These are phyloP conservation scores for Dothidotthia symphoricarpi DNA, from an alignment of 2,329 filamentous ascomycete genomes.

Conservation along the genomic window DNA sequence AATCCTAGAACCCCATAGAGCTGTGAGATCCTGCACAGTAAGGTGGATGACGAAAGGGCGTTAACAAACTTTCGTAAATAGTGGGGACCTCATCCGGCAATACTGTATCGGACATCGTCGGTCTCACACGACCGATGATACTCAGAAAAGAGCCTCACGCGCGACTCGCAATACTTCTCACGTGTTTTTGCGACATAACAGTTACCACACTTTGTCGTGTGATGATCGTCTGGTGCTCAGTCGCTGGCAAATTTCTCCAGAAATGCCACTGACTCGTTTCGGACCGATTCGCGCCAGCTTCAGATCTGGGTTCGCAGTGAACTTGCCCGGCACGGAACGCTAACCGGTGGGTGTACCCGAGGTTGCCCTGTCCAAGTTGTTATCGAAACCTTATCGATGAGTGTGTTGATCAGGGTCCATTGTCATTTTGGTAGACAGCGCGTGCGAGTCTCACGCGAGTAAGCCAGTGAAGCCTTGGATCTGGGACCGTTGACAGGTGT, in stretches of 20 bases:
- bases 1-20: too few relatives aligned
- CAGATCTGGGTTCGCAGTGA: slow-evolving; percentile 21
- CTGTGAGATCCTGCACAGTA: too few relatives aligned
- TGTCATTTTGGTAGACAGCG: not conserved
- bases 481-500: slow-evolving; percentile 4
- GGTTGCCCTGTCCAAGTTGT: slow-evolving; percentile 9
- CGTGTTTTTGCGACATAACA: too few relatives aligned
- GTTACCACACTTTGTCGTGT: too few relatives aligned
- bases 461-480: not conserved
- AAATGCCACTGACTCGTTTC: slow-evolving; percentile 13
- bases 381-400: slow-evolving; percentile 5
- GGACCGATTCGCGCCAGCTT: slow-evolving; percentile 13
- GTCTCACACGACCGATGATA: too few relatives aligned
- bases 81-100: too few relatives aligned
- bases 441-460: not conserved
- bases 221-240: too few relatives aligned
- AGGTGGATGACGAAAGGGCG: too few relatives aligned
- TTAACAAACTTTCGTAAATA: too few relatives aligned
- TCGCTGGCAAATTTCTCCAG: not conserved
- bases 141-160: too few relatives aligned
- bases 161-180: too few relatives aligned
- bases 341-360: slow-evolving; percentile 21
- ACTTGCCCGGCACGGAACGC: slow-evolving; percentile 25
- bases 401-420: slow-evolving; percentile 2
- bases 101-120: too few relatives aligned